A percentile compares a stretch with the other conserved stretches of the same genome.
phyloP scores from a whole-genome alignment of 2,329 filamentous ascomycete species.

The Fusarium torulosum region DNA sequence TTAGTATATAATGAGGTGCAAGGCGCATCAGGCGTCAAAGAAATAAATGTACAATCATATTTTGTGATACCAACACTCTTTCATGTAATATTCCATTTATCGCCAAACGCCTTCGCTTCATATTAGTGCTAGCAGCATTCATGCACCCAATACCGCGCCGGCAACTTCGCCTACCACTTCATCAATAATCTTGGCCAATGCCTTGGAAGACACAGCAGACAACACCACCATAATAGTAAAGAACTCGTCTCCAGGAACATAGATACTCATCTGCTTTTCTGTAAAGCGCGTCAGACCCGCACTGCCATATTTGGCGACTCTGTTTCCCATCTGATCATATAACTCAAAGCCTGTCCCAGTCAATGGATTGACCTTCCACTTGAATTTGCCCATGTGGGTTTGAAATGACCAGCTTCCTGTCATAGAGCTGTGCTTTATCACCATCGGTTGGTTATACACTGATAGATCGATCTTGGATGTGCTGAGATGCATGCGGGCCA shows the following conservation, averaged over 20 bases:
- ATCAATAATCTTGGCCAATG: slow-evolving; percentile 16
- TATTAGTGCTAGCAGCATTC: neutral
- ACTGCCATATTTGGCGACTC: slow-evolving; percentile 41
- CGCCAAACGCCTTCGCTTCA: neutral
- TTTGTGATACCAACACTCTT: too few relatives aligned
- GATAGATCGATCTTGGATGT: slow-evolving; percentile 34
- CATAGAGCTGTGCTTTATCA: slow-evolving; percentile 32
- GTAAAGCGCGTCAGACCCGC: slow-evolving; percentile 12
- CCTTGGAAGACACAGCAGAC: slow-evolving; percentile 32
- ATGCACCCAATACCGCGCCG: slow-evolving; percentile 9
- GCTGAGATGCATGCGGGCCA: slow-evolving; percentile 37
- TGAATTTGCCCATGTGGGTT: slow-evolving; percentile 41
- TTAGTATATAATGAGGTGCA: neutral
- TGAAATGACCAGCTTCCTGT: slow-evolving; percentile 38
- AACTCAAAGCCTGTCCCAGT: slow-evolving; percentile 35
- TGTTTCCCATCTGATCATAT: slow-evolving; percentile 32
- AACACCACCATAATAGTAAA: slow-evolving; percentile 42
- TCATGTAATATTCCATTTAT: too few relatives aligned
- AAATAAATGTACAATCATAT: too few relatives aligned
- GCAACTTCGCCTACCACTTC: slow-evolving; percentile 25
- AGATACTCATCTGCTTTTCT: slow-evolving; percentile 42
- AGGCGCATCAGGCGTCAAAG: too few relatives aligned
- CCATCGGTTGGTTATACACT: slow-evolving; percentile 39
- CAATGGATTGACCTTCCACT: slow-evolving; percentile 45
- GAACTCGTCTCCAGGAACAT: slow-evolving; percentile 41